Base-by-base conservation (phyloP, 2,329 filamentous ascomycete species). In the Chrysoporthe cubensis region DNA sequence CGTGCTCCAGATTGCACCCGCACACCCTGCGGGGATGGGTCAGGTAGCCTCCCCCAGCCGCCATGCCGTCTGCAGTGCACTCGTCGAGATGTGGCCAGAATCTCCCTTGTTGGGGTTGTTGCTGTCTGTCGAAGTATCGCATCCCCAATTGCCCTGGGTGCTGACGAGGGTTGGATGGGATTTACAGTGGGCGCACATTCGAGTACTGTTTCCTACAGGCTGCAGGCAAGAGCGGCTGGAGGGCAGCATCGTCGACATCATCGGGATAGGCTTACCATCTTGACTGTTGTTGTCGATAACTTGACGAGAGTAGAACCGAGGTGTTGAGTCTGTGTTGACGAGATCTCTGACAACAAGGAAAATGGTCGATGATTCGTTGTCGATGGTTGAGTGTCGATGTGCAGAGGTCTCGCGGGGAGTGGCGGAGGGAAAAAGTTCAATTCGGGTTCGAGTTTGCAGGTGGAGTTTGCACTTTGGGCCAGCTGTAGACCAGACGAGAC, bases 191-290 rank as follows among this genome's bases (percentile, higher is more conserved):
- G 64, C 62, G 54, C 63, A 65, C 52, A 59, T 63, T 48, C 4
- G 59, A 46, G 59, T 44, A 62, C 65, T 52, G 37, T 64, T 59
- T 67, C 58, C 50, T 62, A 67, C 56, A 44, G 37, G 50, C 43
- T 64, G 26, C 65, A 65, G 62, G 52, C 65, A 65, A 44, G 44
- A 14, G n/a, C 43, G 60, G 48, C 37, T 40, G 21, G 59, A 46
- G 9, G 21, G 43, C 63, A 60, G 54, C 54, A 50, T 61, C 60
- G 65, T 70, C 56, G 67, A 70, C 62, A 21, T 34, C 16, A 48
- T 61, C 37, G 59, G n/a, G 16, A 69, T 67, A 63, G 48, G 78
- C 88, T 88, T 87, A 91, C 88, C 88, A 91, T 91, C 80, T 89
- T 90, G 88, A 84, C 84, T 86, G 81, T 85, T 84, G 84, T 78